phyloP scores from a whole-genome alignment of 2,329 filamentous ascomycete species.

The Cytospora paraplurivora region DNA sequence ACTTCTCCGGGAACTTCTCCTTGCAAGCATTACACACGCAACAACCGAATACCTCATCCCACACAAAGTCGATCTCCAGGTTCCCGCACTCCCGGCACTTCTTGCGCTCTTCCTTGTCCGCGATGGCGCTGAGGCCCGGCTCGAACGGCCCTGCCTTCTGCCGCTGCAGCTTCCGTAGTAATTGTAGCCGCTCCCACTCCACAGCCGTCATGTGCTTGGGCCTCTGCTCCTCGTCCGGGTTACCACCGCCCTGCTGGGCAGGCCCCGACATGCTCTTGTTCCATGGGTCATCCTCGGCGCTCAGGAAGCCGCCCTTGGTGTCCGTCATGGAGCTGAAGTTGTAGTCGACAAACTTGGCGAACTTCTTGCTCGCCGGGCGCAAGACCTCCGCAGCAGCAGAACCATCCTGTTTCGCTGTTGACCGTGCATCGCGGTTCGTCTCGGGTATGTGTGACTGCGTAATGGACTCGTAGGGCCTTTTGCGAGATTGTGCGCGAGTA shows the following conservation, averaged over 20 bases:
- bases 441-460: slow-evolving; percentile 53
- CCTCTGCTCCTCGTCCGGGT: slow-evolving; percentile 58
- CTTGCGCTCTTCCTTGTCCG: slow-evolving; percentile 64
- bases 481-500: slow-evolving; percentile 54
- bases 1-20: slow-evolving; percentile 87
- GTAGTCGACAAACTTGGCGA: slow-evolving; percentile 94
- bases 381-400: slow-evolving; percentile 46
- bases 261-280: slow-evolving; percentile 72
- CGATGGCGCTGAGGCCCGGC: slow-evolving; percentile 77
- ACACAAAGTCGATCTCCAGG: slow-evolving; percentile 91
- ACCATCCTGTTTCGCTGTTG: slow-evolving; percentile 45
- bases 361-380: slow-evolving; percentile 75
- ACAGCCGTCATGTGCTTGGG: slow-evolving; percentile 85
- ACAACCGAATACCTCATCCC: slow-evolving; percentile 80
- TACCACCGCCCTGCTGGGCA: slow-evolving; percentile 38
- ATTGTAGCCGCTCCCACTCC: slow-evolving; percentile 86
- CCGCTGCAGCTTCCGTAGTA: slow-evolving; percentile 71
- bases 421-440: slow-evolving; percentile 70
- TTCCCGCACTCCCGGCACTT: slow-evolving; percentile 82
- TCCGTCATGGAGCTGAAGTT: slow-evolving; percentile 98
- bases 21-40: slow-evolving; percentile 83
- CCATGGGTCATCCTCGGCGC: slow-evolving; percentile 86
- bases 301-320: slow-evolving; percentile 93
- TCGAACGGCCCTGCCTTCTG: slow-evolving; percentile 83
- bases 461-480: slow-evolving; percentile 70